A percentile compares a stretch with the other conserved stretches of the same genome.
phyloP scores from a whole-genome alignment of 305 asterid genomes.

The Ajuga reptans region DNA sequence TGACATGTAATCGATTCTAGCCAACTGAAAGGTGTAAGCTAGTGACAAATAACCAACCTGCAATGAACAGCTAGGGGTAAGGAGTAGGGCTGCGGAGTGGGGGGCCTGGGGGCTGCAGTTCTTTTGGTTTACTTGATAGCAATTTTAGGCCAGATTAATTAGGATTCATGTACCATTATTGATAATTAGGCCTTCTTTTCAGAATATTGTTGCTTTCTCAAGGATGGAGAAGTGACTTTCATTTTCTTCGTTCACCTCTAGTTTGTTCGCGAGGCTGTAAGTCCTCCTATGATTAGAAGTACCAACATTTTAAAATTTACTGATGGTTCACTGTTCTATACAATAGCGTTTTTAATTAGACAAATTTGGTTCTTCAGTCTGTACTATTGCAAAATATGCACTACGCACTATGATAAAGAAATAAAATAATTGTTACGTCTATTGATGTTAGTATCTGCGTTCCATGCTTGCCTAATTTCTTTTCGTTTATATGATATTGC shows the following conservation, averaged over 20 bases:
- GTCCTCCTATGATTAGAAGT: not conserved
- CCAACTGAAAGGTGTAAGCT: too few species aligned
- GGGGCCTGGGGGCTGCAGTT: not conserved
- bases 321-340: not conserved
- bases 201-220: not conserved
- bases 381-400: slow-evolving; percentile 9
- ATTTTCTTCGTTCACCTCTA: slow-evolving; percentile 8
- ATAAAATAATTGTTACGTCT: slow-evolving; percentile 5
- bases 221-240: not conserved
- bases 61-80: not conserved
- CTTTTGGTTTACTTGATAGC: not conserved
- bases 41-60: too few species aligned
- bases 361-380: slow-evolving; percentile 5
- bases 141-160: not conserved
- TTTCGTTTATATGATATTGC: slow-evolving; percentile 33
- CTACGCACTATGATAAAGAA: not conserved
- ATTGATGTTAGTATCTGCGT: slow-evolving; percentile 17
- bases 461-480: slow-evolving; percentile 13
- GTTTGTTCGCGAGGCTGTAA: not conserved
- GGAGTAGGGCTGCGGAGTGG: not conserved
- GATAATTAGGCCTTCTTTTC: not conserved
- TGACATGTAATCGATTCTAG: not conserved
- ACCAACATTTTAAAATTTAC: slow-evolving; percentile 6
- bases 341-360: not conserved
- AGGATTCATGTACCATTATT: not conserved